Evolutionary conservation across 2,329 filamentous ascomycete genomes (phyloP).

Genomic region (Monilinia fructigena): DNA sequence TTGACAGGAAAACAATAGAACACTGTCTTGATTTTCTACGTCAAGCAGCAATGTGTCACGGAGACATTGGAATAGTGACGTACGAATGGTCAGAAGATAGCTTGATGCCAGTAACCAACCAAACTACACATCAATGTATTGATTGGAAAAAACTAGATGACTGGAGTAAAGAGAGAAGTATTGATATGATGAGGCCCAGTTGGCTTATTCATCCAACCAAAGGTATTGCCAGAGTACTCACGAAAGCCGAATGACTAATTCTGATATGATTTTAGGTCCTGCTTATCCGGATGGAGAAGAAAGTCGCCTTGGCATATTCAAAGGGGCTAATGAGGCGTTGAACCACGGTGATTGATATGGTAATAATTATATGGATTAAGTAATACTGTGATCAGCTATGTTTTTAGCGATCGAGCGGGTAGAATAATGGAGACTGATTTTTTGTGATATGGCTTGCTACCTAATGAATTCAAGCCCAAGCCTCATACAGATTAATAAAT

Average conservation of each 20-base stretch:
- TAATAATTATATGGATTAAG: background rate
- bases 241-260: background rate
- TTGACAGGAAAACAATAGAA: background rate
- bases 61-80: conserved; percentile 1
- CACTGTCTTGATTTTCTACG: conserved; percentile 9
- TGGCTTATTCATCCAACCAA: conserved; percentile 6
- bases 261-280: background rate
- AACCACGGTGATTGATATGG: background rate
- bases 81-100: conserved; percentile 7
- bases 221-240: background rate
- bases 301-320: background rate
- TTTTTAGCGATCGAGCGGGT: background rate
- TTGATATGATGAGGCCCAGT: conserved; percentile 8
- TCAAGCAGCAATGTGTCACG: conserved; percentile 9
- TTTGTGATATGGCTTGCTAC: background rate
- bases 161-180: conserved; percentile 3
- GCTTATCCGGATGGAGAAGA: conserved; percentile 6
- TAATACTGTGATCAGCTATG: background rate
- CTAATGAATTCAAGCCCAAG: background rate
- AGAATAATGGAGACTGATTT: background rate
- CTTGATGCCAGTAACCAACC: background rate
- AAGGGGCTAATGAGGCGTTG: background rate
- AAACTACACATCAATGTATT: conserved; percentile 7
- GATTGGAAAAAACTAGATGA: background rate
- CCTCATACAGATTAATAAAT: background rate